A percentile compares a stretch with the other conserved stretches of the same genome.
Evolutionary conservation across 192 early-diverging fungal species (phyloP).

Genomic region (Mortierella hygrophila): DNA sequence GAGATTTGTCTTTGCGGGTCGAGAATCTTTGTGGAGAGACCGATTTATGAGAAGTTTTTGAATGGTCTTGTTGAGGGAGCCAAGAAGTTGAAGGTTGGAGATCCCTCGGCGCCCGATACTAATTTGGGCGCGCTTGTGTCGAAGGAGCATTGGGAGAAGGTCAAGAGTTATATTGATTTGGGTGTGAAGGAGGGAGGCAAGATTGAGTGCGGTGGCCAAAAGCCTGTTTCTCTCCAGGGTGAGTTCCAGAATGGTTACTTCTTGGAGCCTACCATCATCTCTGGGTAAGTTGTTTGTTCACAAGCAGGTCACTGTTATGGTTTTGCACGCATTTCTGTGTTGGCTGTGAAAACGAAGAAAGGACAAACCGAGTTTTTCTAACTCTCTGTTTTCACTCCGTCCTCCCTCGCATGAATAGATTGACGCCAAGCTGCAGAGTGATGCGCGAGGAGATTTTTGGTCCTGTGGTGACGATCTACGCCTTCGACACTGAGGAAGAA

Average conservation of each 20-base stretch:
- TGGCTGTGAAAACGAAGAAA: neutral
- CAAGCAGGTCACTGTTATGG: neutral
- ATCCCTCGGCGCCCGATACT: conserved; percentile 66
- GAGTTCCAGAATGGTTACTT: conserved; percentile 75
- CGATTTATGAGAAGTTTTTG: conserved; percentile 74
- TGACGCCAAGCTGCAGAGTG: conserved; percentile 52
- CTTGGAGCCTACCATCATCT: conserved; percentile 81
- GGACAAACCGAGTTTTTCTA: conserved; percentile 17
- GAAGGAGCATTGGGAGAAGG: conserved; percentile 77
- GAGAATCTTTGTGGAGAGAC: conserved; percentile 75
- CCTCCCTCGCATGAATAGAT: conserved; percentile 15
- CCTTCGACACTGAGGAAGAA: conserved; percentile 83
- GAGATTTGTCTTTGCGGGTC: conserved; percentile 81
- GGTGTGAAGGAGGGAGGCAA: conserved; percentile 71
- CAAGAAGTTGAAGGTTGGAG: conserved; percentile 69
- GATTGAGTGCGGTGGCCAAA: conserved; percentile 66
- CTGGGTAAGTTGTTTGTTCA: conserved; percentile 52
- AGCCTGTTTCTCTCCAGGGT: conserved; percentile 52
- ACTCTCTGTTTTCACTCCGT: conserved; percentile 9
- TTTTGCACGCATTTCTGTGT: neutral
- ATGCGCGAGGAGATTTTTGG: conserved; percentile 88
- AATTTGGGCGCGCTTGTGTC: conserved; percentile 75
- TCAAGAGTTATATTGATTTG: conserved; percentile 73
- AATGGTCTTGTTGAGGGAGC: conserved; percentile 59
- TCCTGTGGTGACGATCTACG: conserved; percentile 80